A percentile compares a stretch with the other conserved stretches of the same genome.
These are phyloP conservation scores for Colletotrichum sojae DNA, from an alignment of 2,329 filamentous ascomycete species.

Conservation along the genomic window DNA sequence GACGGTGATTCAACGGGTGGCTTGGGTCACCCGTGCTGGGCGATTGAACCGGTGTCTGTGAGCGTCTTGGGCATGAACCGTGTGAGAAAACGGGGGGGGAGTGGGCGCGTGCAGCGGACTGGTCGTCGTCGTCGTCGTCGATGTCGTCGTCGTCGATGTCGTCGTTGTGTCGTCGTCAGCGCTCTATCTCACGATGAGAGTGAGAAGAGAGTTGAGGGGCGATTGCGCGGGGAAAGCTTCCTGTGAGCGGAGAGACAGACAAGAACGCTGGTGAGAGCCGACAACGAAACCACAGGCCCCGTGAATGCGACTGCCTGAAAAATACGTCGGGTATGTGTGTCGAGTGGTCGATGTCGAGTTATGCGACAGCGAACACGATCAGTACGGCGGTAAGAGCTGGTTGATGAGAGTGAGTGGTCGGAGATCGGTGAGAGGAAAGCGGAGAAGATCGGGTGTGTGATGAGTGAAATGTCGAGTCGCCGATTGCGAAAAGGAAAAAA, in stretches of 20 bases:
- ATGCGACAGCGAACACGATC: neutral
- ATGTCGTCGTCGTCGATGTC: neutral
- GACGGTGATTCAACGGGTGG: slow-evolving; percentile 29
- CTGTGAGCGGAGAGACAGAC: neutral
- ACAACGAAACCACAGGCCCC: slow-evolving; percentile 1
- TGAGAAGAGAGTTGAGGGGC: slow-evolving; percentile 1
- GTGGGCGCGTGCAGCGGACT: neutral
- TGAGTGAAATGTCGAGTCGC: slow-evolving; percentile 35
- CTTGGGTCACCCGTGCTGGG: slow-evolving; percentile 17
- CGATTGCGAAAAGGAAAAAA: neutral
- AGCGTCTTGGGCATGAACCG: slow-evolving; percentile 30
- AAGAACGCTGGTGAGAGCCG: too few relatives aligned
- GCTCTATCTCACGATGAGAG: slow-evolving; percentile 16
- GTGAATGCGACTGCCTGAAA: neutral
- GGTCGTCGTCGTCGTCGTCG: slow-evolving; percentile 3
- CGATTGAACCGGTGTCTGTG: slow-evolving; percentile 4
- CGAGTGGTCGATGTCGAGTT: neutral
- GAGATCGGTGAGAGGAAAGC: slow-evolving; percentile 1
- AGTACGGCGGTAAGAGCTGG: neutral
- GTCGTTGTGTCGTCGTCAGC: slow-evolving; percentile 1
- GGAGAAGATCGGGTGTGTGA: slow-evolving; percentile 7
- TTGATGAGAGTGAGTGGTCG: neutral
- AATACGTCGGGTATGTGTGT: neutral
- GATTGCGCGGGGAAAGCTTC: neutral
- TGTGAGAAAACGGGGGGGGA: neutral